Evolutionary conservation across 2,329 filamentous ascomycete species (phyloP), one percentile per base, ranked within the genome.

Genomic region (Ilyonectria sp.): DNA sequence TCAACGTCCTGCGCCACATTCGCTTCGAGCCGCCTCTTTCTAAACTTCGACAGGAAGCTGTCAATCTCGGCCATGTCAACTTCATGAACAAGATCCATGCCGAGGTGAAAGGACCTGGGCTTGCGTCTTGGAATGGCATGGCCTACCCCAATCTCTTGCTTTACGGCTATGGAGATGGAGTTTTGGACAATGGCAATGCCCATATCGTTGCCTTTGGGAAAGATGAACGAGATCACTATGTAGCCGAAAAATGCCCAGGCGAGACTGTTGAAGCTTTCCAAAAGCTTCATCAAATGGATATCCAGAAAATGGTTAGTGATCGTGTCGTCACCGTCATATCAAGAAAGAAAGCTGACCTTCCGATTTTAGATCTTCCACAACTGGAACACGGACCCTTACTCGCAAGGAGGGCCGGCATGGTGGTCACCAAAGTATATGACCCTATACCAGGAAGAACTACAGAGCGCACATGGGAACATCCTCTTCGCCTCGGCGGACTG

Each of bases 401-500:
- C 77, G 6, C 67, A 66, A 15, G 74, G 65, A 4, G 71, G 67
- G 1, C 67, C 72, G 19, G 65, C 68, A 3, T 74, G 62, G 62
- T 77, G 62, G 11, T 40, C 40, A 0, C 56, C 75, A 9, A 65
- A 61, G 5, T 76, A 60, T 60, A 65, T 76, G 33, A 71, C 72
- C 10, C 74, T 71, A 56, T 77, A 76, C 43, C 71, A 72, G 1
- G 65, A 62, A 3, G 75, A 73, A 47, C 68, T 78, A 0, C 75
- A 77, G 52, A 74, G 58, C 4, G 67, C 65, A 0, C 74, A 76
- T 43, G 76, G 76, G 0, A 74, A 74, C 33, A 57, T 78, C 9
- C 35, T 72, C 23, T 71, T 79, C 50, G 77, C 77, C 2, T 74
- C 57, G 11, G 69, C 72, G 0, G 77, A 77, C 35, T 77, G 74